Evolutionary conservation across 768 basidiomycete genomes (phyloP), one percentile per base, ranked within the genome.

Genomic region (Macrolepiota albuminosa): DNA sequence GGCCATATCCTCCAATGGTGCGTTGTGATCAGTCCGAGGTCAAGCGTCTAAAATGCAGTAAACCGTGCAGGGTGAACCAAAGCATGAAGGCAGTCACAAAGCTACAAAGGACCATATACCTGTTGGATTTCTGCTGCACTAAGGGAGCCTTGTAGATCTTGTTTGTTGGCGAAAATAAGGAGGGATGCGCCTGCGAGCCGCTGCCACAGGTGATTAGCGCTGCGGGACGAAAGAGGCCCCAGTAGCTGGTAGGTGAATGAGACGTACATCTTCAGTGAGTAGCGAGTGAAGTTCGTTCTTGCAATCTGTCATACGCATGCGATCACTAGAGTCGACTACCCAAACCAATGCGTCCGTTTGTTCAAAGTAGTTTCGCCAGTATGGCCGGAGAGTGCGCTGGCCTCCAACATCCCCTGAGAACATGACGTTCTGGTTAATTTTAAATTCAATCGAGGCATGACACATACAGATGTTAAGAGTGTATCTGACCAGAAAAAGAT

Each of bases 341-440:
- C 97, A 99, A 37, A 98, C 94, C 47, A 99, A 80, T 7, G 91
- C 96, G 73, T 98, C 97, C 10, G 97, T 98, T 74, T 95, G 93
- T 73, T 99, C 97, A 66, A 98, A 98, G 75, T 98, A 98, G 73
- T 98, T 99, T 29, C 93, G 80, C 97, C 97, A 99, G 72, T 98
- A 98, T 7, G 97, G 96, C 34, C 97, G 84, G 54, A 99, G 85
- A 0, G 93, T 95, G 59, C 89, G 86, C 72, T 99, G 97, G 26
- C 97, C 96, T 39, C 97, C 97, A 39, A 98, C 94, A 71, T 99
- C 97, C 97, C 96, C 95, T 98, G 67, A 59, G 56, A 57, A 53
- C n/a, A n/a, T 31, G 29, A 60, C 55, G 29, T 6, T 49, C 49
- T 58, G 52, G 49, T 55, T 53, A 11, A 40, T 36, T 45, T 54